Evolutionary conservation across 2,329 filamentous ascomycete genomes (phyloP), one percentile per base, ranked within the genome.

Genomic region (Diaporthe velutina): DNA sequence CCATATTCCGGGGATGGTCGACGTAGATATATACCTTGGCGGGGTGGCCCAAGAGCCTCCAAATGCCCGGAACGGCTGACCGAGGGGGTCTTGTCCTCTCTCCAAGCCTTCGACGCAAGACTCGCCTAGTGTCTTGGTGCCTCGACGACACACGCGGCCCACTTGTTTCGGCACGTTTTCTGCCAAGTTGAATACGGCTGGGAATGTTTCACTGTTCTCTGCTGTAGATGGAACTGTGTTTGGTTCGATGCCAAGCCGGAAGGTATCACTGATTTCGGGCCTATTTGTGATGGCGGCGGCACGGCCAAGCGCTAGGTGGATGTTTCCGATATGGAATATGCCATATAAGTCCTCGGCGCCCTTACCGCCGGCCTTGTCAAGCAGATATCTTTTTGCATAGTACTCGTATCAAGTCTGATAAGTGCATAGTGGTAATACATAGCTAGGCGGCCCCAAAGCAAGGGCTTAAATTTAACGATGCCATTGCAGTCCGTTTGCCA

Each of bases 181-280:
- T 52, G 61, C 61, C 61, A 67, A 67, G 42, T 19, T 22, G 22
- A 67, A 35, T 25, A 67, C 13, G 19, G 30, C 7, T 50, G 12
- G 42, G 22, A 35, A 52, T 67, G 30, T 67, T 67, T 67, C 61
- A 38, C 61, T 19, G 61, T 30, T 52, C 28, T 67, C 42, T 48
- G 40, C 28, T 52, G 12, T 38, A 67, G 45, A 67, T 67, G 22
- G 30, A 25, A 22, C 61, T 6, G 45, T 67, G 40, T 25, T 38
- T 67, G 45, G 30, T 52, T 38, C 61, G 61, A 52, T 52, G 61
- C 61, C 61, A 67, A 67, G 61, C 61, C 61, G 61, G 61, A 67
- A 52, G 33, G 61, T 52, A 25, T 67, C 61, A 25, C 22, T 38
- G 61, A 67, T 52, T 67, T 67, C 61, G 61, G 45, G 45, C 61